Percentiles rank a stretch among this genome's conserved stretches.
These are phyloP conservation scores for Phytophthora meadii DNA, from an alignment of 352 stramenopile genomes.

Conservation along the genomic window DNA sequence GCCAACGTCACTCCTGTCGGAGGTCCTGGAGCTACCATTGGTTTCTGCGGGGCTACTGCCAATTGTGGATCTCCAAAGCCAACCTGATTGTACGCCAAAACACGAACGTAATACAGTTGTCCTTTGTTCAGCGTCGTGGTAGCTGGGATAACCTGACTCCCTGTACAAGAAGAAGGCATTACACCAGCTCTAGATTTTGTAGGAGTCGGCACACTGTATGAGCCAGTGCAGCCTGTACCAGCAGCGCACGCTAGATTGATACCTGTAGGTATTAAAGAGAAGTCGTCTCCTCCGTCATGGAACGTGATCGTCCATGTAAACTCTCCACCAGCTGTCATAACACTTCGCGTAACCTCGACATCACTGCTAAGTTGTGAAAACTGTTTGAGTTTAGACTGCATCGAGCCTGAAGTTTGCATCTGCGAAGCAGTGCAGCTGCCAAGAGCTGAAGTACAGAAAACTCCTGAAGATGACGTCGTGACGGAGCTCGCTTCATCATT, in stretches of 20 bases:
- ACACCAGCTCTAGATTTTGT: conserved; percentile 77
- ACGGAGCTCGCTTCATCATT: conserved; percentile 79
- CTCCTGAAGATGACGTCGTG: conserved; percentile 38
- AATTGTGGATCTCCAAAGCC: conserved; percentile 86
- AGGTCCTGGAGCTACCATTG: conserved; percentile 78
- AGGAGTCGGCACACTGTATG: conserved; percentile 49
- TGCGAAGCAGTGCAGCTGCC: conserved; percentile 39
- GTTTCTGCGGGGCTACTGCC: conserved; percentile 66
- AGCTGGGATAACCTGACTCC: conserved; percentile 79
- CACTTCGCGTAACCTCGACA: conserved; percentile 81
- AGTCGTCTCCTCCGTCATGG: conserved; percentile 86
- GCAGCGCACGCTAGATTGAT: conserved; percentile 17
- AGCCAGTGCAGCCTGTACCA: conserved; percentile 31
- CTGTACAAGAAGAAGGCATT: conserved; percentile 78
- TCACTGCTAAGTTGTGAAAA: conserved; percentile 51
- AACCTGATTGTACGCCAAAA: conserved; percentile 96
- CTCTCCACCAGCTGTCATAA: conserved; percentile 48
- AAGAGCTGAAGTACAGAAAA: conserved; percentile 63
- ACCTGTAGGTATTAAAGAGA: conserved; percentile 49
- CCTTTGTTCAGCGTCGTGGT: conserved; percentile 84
- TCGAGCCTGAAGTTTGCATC: conserved; percentile 63
- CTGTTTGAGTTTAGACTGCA: conserved; percentile 77
- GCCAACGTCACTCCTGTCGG: conserved; percentile 77
- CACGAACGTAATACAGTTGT: conserved; percentile 93
- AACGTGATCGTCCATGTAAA: conserved; percentile 94